Percentiles rank a stretch among this genome's conserved stretches.
phyloP scores from a whole-genome alignment of 192 early-diverging fungal genomes.

The Cladochytrium replicatum region DNA sequence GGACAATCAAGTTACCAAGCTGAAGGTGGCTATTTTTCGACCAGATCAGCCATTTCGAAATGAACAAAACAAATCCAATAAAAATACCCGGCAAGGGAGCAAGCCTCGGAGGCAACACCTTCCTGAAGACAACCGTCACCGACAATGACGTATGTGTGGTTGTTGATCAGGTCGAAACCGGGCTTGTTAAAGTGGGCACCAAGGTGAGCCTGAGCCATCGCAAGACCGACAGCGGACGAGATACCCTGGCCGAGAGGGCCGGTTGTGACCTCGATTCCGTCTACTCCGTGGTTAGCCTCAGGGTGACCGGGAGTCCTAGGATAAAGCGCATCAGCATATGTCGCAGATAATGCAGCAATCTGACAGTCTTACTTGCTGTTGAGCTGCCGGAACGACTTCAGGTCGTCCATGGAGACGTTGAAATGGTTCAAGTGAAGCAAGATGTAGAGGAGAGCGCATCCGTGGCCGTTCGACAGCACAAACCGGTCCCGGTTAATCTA shows the following conservation, averaged over 20 bases:
- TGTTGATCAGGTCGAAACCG: conserved; percentile 75
- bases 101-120: conserved; percentile 87
- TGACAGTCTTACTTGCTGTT: conserved; percentile 56
- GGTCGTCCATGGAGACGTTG: conserved; percentile 78
- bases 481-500: conserved; percentile 92
- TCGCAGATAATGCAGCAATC: not conserved
- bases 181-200: conserved; percentile 88
- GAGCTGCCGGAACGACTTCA: conserved; percentile 82
- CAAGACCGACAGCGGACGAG: conserved; percentile 85
- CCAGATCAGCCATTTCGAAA: conserved; percentile 4
- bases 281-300: conserved; percentile 68
- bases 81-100: conserved; percentile 77
- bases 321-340: conserved; percentile 2
- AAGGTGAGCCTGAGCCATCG: conserved; percentile 76
- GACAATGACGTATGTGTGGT: conserved; percentile 70
- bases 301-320: conserved; percentile 92
- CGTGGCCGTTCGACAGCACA: conserved; percentile 96
- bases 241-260: conserved; percentile 95
- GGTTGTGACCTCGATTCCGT: conserved; percentile 93
- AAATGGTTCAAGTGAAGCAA: conserved; percentile 82
- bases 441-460: conserved; percentile 83
- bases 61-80: not conserved
- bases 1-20: conserved; percentile 85
- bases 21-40: conserved; percentile 53
- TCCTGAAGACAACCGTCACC: conserved; percentile 99